Conservation (phyloP, 768 basidiomycete species). For the Agrocybe praecox region DNA sequence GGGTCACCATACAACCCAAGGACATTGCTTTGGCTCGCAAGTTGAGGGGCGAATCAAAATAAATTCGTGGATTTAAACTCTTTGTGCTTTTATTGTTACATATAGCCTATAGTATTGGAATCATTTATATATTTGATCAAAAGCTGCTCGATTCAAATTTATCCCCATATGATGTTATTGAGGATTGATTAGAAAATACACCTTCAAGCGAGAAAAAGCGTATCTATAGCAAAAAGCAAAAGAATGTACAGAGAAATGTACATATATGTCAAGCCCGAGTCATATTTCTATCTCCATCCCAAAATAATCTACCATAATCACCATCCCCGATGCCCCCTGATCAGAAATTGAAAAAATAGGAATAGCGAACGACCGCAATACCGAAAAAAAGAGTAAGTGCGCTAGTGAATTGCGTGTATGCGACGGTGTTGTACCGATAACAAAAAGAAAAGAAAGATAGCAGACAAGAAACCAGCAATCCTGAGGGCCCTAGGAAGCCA, state of each 20-base stretch:
- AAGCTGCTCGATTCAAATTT: no score
- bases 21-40: conserved; percentile 10
- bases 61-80: no score
- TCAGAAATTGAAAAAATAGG: neutral
- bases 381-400: neutral
- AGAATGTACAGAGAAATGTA: neutral
- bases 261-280: conserved; percentile 1
- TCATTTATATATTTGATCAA: no score
- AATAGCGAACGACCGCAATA: neutral
- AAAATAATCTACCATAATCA: neutral
- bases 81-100: neutral
- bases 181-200: neutral
- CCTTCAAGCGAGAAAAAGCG: neutral
- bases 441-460: conserved; percentile 7
- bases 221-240: neutral
- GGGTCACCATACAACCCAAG: conserved; percentile 10
- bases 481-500: conserved; percentile 20
- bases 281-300: neutral
- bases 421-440: conserved; percentile 1
- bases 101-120: no score
- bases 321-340: neutral
- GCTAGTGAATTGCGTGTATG: neutral
- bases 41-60: conserved; percentile 8
- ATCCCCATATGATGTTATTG: no score
- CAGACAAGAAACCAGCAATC: conserved; percentile 13